Evolutionary conservation across 495 filamentous ascomycete genomes (phyloP).

Genomic region (Bacidia rubella): DNA sequence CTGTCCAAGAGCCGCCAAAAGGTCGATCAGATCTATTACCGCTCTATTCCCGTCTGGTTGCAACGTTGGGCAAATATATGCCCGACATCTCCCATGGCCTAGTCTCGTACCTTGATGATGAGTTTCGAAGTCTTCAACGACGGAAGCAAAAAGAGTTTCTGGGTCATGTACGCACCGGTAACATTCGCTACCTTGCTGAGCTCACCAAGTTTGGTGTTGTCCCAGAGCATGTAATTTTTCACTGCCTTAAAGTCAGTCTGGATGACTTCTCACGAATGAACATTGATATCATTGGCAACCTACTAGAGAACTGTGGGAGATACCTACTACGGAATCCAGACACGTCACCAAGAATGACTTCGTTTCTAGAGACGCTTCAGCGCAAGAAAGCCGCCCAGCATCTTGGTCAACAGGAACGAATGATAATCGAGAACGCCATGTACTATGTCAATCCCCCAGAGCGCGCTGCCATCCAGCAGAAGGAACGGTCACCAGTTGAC

Average conservation of each 20-base stretch:
- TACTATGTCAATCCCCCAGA: conserved; percentile 96
- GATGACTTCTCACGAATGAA: conserved; percentile 98
- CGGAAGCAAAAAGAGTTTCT: conserved; percentile 97
- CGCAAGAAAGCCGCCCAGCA: conserved; percentile 94
- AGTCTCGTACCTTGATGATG: conserved; percentile 85
- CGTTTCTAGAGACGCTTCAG: conserved; percentile 86
- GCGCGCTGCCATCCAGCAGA: conserved; percentile 86
- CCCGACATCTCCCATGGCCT: conserved; percentile 84
- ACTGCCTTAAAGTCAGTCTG: conserved; percentile 91
- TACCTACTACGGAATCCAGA: conserved; percentile 91
- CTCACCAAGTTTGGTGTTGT: conserved; percentile 97
- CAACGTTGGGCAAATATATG: conserved; percentile 88
- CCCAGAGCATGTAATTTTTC: conserved; percentile 96
- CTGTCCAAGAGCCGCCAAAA: conserved; percentile 85
- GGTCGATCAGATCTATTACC: conserved; percentile 87
- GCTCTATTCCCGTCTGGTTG: conserved; percentile 78
- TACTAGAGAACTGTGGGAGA: conserved; percentile 94
- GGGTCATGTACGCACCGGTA: conserved; percentile 83
- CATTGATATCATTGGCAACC: conserved; percentile 92
- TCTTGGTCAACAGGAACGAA: conserved; percentile 87
- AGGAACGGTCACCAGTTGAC: conserved; percentile 86
- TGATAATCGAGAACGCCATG: conserved; percentile 96
- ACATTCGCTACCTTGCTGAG: conserved; percentile 93
- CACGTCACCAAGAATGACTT: conserved; percentile 80
- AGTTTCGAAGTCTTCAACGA: conserved; percentile 94